Evolutionary conservation across 257 asterid genomes (phyloP).

Genomic region (Avicennia marina): DNA sequence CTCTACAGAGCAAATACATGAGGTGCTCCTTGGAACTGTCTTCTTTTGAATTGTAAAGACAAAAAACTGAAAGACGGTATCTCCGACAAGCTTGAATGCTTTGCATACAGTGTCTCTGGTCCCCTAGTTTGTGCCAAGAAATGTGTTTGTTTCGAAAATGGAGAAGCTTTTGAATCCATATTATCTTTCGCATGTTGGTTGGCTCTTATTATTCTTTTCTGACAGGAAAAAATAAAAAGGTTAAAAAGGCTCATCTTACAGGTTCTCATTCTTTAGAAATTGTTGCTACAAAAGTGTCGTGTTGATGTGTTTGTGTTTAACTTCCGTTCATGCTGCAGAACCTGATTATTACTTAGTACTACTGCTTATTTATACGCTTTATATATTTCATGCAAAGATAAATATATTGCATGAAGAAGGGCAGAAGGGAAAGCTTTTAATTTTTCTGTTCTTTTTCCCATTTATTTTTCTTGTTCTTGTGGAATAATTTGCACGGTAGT

Average conservation of each 20-base stretch:
- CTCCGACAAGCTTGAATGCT: constrained; percentile 34
- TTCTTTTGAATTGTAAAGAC: constrained; percentile 22
- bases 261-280: not conserved
- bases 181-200: constrained; percentile 1
- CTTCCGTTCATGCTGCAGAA: not conserved
- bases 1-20: constrained; percentile 19
- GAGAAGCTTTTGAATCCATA: not conserved
- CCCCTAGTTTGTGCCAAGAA: constrained; percentile 29
- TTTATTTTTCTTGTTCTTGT: not conserved
- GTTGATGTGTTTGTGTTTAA: not conserved
- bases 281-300: not conserved
- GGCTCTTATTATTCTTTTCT: not conserved
- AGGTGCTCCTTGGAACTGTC: constrained; percentile 27
- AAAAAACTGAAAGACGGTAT: constrained; percentile 23
- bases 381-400: not conserved
- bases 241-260: not conserved
- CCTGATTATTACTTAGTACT: not conserved
- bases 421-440: not conserved
- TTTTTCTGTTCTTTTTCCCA: not conserved
- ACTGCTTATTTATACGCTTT: not conserved
- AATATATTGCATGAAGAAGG: not conserved
- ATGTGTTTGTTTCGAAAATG: constrained; percentile 16
- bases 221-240: too few relatives aligned
- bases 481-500: not conserved
- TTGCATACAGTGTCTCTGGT: constrained; percentile 45